A percentile compares a stretch with the other conserved stretches of the same genome.
Evolutionary conservation across 805 yeast species (phyloP).

Genomic region (Cyberlindnera mississippiensis): DNA sequence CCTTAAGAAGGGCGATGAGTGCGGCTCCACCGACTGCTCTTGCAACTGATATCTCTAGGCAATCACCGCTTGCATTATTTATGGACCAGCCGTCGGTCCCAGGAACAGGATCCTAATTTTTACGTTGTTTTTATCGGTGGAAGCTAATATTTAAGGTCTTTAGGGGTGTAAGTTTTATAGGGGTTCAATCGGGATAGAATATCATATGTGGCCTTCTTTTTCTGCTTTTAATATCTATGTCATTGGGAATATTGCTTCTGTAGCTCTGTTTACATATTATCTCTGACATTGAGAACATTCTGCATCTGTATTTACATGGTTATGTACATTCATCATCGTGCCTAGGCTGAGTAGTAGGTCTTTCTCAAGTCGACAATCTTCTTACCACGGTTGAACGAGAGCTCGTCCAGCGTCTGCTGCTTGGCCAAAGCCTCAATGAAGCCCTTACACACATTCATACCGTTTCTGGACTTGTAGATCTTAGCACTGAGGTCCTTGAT

Average conservation of each 20-base stretch:
- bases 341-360: constrained; percentile 66
- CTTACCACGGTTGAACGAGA: constrained; percentile 91
- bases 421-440: constrained; percentile 78
- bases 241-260: too few species aligned
- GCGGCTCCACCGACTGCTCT: constrained; percentile 28
- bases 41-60: too few species aligned
- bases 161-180: too few species aligned
- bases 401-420: constrained; percentile 79
- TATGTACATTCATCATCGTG: neutral
- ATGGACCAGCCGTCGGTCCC: too few species aligned
- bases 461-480: constrained; percentile 87
- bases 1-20: constrained; percentile 23
- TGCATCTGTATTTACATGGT: neutral
- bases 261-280: too few species aligned
- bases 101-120: too few species aligned
- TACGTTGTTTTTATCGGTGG: too few species aligned
- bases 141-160: neutral
- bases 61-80: too few species aligned
- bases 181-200: neutral
- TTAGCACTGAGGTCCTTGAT: constrained; percentile 91
- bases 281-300: neutral
- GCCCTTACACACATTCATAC: constrained; percentile 91
- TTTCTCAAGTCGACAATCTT: constrained; percentile 90
- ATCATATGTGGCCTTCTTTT: too few species aligned
- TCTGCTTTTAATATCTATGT: too few species aligned